A percentile compares a stretch with the other conserved stretches of the same genome.
phyloP scores from a whole-genome alignment of 495 filamentous ascomycete genomes.

The Evansstolkia leycettana region DNA sequence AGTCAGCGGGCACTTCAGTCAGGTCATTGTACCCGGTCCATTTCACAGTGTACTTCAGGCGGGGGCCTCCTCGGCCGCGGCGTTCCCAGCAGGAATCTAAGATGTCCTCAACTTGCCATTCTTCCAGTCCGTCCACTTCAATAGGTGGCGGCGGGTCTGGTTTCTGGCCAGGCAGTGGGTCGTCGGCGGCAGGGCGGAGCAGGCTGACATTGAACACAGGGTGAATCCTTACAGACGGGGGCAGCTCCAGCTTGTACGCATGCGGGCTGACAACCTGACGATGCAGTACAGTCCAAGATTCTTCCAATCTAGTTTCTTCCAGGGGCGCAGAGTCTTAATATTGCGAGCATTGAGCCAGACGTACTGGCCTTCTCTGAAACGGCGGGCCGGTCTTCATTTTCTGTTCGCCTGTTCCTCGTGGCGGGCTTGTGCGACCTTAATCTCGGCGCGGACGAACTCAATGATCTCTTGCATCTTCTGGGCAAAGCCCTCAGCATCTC shows the following conservation, averaged over 20 bases:
- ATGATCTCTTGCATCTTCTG: not conserved
- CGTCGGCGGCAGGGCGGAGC: conserved; percentile 1
- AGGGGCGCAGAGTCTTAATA: not conserved
- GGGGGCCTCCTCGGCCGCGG: not conserved
- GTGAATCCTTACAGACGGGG: not conserved
- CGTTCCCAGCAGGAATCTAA: conserved; percentile 1
- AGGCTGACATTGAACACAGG: conserved; percentile 2
- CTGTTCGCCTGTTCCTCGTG: not conserved
- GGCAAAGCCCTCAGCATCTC: conserved; percentile 1
- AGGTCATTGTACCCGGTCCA: not conserved
- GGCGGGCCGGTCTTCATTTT: not conserved
- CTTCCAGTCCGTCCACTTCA: not conserved
- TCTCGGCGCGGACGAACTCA: not conserved
- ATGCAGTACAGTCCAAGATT: not conserved
- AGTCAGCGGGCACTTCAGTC: conserved; percentile 1
- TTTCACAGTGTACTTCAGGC: not conserved
- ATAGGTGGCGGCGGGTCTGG: not conserved
- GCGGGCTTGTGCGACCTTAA: not conserved
- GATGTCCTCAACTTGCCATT: conserved; percentile 3
- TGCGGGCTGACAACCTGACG: conserved; percentile 1
- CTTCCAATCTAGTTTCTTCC: conserved; percentile 3
- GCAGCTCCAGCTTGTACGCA: conserved; percentile 1
- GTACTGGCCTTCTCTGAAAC: not conserved
- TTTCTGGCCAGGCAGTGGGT: conserved; percentile 1
- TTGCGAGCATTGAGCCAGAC: conserved; percentile 2